Evolutionary conservation across 148 eudicot species (phyloP).

Genomic region (Chenopodium quinoa): DNA sequence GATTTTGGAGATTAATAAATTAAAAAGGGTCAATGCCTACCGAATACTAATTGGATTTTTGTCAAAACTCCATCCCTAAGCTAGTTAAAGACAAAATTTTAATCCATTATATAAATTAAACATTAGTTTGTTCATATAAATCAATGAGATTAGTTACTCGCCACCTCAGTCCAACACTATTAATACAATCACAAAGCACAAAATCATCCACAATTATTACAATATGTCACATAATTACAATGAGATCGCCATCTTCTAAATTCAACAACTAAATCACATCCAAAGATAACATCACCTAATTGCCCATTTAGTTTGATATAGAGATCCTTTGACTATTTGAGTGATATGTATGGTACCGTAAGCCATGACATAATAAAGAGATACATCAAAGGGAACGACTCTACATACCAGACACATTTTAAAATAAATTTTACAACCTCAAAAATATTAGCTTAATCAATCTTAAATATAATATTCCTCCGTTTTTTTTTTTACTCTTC

Average conservation of each 20-base stretch:
- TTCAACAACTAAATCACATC: constrained; percentile 9
- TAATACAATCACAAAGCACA: neutral
- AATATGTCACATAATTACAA: neutral
- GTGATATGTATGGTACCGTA: constrained; percentile 9
- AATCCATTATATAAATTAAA: neutral
- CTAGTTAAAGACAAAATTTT: neutral
- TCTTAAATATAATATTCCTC: no score
- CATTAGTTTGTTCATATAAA: neutral
- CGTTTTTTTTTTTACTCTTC: no score
- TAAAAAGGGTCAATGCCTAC: neutral
- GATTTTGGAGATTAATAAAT: neutral
- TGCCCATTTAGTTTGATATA: neutral
- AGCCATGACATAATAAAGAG: constrained; percentile 23
- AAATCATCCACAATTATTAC: neutral
- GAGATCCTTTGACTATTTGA: neutral
- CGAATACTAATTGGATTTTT: neutral
- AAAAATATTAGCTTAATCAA: neutral
- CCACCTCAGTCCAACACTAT: constrained; percentile 1
- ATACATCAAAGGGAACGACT: neutral
- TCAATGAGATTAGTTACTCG: constrained; percentile 4
- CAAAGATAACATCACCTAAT: constrained; percentile 1
- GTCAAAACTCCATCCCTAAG: neutral
- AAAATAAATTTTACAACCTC: neutral
- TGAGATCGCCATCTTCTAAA: neutral
- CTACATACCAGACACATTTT: no score